Conservation (phyloP, 2,329 filamentous ascomycete species). For the Ilyonectria destructans region DNA sequence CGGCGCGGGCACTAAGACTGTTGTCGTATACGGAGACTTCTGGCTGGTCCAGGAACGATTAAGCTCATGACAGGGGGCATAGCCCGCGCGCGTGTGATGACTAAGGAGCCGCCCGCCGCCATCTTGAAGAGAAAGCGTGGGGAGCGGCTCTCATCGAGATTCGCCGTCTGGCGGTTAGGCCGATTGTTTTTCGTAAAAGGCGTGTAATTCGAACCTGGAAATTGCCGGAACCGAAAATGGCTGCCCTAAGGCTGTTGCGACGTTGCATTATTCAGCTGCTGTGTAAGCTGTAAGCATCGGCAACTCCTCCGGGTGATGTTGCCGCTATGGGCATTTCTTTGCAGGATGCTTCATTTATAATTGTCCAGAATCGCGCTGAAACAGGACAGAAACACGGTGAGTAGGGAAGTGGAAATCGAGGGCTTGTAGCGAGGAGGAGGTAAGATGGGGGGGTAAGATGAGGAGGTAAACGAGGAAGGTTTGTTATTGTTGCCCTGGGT, state of each 20-base stretch:
- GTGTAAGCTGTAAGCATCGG: neutral
- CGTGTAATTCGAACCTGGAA: neutral
- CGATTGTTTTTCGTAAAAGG: neutral
- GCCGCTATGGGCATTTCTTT: neutral
- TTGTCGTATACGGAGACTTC: neutral
- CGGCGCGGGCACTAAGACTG: constrained; percentile 1
- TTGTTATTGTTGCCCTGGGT: neutral
- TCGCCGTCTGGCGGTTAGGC: neutral
- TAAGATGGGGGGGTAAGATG: neutral
- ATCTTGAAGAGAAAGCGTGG: neutral
- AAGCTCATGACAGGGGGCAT: constrained; percentile 3
- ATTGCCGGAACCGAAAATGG: neutral
- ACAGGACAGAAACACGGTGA: neutral
- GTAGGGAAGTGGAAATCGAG: neutral
- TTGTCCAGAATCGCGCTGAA: neutral
- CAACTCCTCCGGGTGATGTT: neutral
- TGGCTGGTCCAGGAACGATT: neutral
- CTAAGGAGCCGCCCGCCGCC: constrained; percentile 26
- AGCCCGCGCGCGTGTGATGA: constrained; percentile 31
- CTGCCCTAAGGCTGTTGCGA: neutral
- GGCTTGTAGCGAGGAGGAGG: neutral
- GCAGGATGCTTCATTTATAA: neutral
- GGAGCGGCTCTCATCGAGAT: neutral
- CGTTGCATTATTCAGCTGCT: constrained; percentile 23
- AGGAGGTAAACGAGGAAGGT: neutral